phyloP scores from a whole-genome alignment of 306 rosid genomes.

The Vicia villosa region DNA sequence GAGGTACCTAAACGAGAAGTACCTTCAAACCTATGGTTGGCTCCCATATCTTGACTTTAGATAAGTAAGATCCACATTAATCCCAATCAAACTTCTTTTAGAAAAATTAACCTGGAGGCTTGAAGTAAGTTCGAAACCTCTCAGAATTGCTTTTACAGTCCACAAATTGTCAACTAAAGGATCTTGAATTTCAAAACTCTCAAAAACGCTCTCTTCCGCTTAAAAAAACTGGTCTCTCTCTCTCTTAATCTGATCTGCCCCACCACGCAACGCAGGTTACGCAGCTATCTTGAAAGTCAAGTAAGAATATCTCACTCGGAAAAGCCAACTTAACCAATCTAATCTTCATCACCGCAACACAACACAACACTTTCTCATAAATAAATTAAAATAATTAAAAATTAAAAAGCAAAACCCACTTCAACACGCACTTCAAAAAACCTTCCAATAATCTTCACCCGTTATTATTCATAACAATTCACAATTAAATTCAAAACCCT shows the following conservation, averaged over 20 bases:
- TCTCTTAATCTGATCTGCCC: constrained; percentile 20
- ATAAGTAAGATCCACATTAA: no score
- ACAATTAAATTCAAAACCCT: background rate
- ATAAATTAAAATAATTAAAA: no score
- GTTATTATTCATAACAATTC: background rate
- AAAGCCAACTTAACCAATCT: background rate
- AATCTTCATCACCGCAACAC: background rate
- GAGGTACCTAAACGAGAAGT: no score
- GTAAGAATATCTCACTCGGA: constrained; percentile 48
- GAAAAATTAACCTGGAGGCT: no score
- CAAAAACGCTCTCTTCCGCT: no score
- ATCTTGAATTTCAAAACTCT: no score
- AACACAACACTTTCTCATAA: constrained; percentile 32
- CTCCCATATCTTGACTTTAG: no score
- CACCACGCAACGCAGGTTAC: background rate
- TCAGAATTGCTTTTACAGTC: no score
- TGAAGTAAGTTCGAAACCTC: no score
- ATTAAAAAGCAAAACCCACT: constrained; percentile 19
- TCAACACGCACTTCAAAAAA: constrained; percentile 38
- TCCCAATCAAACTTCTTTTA: no score
- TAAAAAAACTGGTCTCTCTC: background rate
- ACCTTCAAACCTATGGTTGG: no score
- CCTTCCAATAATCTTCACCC: background rate
- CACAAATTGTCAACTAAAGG: no score
- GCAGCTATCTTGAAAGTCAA: constrained; percentile 55